These are phyloP conservation scores for Juncus effusus DNA, from an alignment of 176 grass and related monocot genomes.

Conservation along the genomic window DNA sequence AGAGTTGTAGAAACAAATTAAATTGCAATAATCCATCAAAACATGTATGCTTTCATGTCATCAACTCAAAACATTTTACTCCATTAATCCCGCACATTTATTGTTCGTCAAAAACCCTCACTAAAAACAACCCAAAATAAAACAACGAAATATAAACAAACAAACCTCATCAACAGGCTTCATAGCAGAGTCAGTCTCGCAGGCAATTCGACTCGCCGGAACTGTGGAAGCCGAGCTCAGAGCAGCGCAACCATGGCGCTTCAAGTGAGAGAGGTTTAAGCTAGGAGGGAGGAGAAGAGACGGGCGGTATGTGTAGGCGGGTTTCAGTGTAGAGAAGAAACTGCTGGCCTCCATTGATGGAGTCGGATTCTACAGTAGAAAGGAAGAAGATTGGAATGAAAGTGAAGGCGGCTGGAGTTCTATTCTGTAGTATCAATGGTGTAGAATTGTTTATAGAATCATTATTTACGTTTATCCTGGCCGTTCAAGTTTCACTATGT, in stretches of 20 bases:
- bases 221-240: conserved; percentile 2
- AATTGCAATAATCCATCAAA: no score
- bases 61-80: no score
- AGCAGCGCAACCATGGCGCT: not conserved
- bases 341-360: conserved; percentile 18
- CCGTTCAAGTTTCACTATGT: no score
- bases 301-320: not conserved
- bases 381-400: no score
- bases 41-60: no score
- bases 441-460: no score
- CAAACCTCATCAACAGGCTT: conserved; percentile 9
- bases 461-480: no score
- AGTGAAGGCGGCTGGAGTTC: no score
- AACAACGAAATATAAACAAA: not conserved
- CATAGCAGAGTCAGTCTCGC: not conserved
- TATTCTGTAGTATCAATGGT: no score
- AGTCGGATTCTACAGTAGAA: not conserved
- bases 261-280: not conserved
- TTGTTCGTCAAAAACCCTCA: not conserved
- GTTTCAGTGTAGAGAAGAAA: conserved; percentile 1
- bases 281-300: not conserved
- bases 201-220: not conserved
- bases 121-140: not conserved
- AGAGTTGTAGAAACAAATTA: no score
- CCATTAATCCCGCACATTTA: no score